These are phyloP conservation scores for Nakazawaea molendinolei DNA, from an alignment of 805 yeast species.

Conservation along the genomic window DNA sequence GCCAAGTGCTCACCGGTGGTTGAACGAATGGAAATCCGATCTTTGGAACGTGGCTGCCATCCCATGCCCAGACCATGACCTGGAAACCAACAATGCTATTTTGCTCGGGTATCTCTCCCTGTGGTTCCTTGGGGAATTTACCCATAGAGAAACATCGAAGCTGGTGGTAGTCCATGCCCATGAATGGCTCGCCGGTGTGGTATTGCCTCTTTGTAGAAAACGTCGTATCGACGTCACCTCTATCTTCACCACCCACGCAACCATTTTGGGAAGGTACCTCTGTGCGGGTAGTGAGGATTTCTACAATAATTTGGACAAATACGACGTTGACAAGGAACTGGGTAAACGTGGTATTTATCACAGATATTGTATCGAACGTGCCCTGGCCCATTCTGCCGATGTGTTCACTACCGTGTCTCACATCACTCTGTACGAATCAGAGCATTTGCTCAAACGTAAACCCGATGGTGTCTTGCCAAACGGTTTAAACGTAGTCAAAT, in stretches of 20 bases:
- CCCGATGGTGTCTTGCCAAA: conserved; percentile 98
- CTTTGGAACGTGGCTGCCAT: conserved; percentile 88
- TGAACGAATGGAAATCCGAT: conserved; percentile 93
- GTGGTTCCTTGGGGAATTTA: conserved; percentile 94
- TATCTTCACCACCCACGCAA: conserved; percentile 95
- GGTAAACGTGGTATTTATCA: conserved; percentile 97
- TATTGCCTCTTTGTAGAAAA: conserved; percentile 85
- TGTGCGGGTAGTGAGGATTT: conserved; percentile 97
- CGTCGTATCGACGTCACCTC: conserved; percentile 91
- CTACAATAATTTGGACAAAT: conserved; percentile 79
- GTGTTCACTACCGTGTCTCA: conserved; percentile 97
- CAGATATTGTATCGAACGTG: conserved; percentile 92
- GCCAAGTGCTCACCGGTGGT: conserved; percentile 57
- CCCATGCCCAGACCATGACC: conserved; percentile 86
- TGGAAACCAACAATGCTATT: conserved; percentile 88
- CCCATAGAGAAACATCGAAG: conserved; percentile 73
- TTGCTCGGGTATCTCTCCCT: conserved; percentile 89
- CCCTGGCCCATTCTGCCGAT: conserved; percentile 93
- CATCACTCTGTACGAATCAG: conserved; percentile 94
- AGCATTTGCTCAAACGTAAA: conserved; percentile 86
- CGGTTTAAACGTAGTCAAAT: conserved; percentile 91
- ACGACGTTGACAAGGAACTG: conserved; percentile 96
- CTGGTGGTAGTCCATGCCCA: conserved; percentile 94
- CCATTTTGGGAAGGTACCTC: conserved; percentile 85
- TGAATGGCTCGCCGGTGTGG: conserved; percentile 98